A percentile compares a stretch with the other conserved stretches of the same genome.
Conservation (phyloP, 1,139 yeast genomes). For the Taiozyma sp. region DNA sequence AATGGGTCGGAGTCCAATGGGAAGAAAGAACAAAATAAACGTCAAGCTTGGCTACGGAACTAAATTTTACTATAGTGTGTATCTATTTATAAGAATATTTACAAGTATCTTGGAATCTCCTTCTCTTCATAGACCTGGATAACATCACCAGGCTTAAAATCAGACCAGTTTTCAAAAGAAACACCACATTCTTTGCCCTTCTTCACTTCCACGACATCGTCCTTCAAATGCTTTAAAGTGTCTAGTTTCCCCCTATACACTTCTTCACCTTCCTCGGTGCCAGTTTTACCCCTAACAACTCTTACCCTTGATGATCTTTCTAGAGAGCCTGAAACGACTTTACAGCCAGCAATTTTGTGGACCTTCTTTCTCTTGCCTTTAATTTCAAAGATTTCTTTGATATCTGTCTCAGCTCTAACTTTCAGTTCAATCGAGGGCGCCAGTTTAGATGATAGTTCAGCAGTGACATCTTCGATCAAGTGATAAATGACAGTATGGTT, state of each 20-base stretch:
- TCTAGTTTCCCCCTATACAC: constrained; percentile 67
- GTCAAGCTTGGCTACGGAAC: not conserved
- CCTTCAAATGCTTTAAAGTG: constrained; percentile 79
- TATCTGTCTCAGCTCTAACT: constrained; percentile 61
- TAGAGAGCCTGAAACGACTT: constrained; percentile 68
- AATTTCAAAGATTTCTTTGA: constrained; percentile 71
- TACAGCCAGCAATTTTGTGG: constrained; percentile 80
- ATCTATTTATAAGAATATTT: constrained; percentile 13
- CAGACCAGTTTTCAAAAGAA: constrained; percentile 65
- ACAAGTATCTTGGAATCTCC: constrained; percentile 64
- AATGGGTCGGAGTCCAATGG: constrained; percentile 96
- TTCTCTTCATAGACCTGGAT: constrained; percentile 73
- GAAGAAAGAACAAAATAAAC: constrained; percentile 36
- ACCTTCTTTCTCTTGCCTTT: constrained; percentile 46
- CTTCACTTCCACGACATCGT: constrained; percentile 70
- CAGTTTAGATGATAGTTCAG: constrained; percentile 54
- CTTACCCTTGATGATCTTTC: constrained; percentile 57
- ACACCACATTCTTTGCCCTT: constrained; percentile 93
- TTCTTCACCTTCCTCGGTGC: constrained; percentile 28
- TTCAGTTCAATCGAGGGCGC: constrained; percentile 68
- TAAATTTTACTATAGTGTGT: not conserved
- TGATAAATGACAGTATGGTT: constrained; percentile 83
- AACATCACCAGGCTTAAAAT: constrained; percentile 69
- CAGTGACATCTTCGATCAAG: constrained; percentile 79
- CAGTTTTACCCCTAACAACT: constrained; percentile 43